Percentiles rank a stretch among this genome's conserved stretches.
Conservation (phyloP, 1,284 basidiomycete species). For the Boletus sp. region DNA sequence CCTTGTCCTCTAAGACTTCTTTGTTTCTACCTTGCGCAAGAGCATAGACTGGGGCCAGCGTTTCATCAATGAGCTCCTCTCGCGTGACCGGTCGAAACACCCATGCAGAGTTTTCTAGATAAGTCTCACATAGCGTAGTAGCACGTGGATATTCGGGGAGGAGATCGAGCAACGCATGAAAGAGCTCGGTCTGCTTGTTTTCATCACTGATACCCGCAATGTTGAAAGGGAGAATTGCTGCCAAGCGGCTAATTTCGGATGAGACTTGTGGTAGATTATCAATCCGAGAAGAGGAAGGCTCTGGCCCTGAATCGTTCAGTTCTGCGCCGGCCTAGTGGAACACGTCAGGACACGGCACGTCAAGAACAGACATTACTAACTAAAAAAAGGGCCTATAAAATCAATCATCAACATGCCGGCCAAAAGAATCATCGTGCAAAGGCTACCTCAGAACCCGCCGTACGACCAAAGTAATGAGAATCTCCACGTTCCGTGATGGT, state of each 20-base stretch:
- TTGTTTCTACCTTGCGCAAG: constrained; percentile 47
- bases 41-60: constrained; percentile 62
- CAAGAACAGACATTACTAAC: constrained; percentile 30
- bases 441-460: constrained; percentile 56
- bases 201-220: constrained; percentile 39
- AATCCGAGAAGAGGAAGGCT: constrained; percentile 33
- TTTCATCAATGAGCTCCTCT: constrained; percentile 68
- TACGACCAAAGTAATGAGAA: constrained; percentile 71
- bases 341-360: constrained; percentile 10
- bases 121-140: constrained; percentile 68
- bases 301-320: constrained; percentile 37
- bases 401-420: constrained; percentile 14
- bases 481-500: constrained; percentile 64
- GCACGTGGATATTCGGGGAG: constrained; percentile 60
- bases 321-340: constrained; percentile 53
- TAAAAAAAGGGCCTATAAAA: constrained; percentile 32
- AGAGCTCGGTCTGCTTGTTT: constrained; percentile 37
- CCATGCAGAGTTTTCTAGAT: constrained; percentile 66
- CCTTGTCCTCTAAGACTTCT: constrained; percentile 29
- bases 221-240: constrained; percentile 51
- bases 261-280: constrained; percentile 41
- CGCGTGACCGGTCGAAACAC: constrained; percentile 61
- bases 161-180: constrained; percentile 49
- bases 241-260: constrained; percentile 48
- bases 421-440: background rate